A percentile compares a stretch with the other conserved stretches of the same genome.
Conservation (phyloP, 1,284 basidiomycete species). For the Tremellales sp. region DNA sequence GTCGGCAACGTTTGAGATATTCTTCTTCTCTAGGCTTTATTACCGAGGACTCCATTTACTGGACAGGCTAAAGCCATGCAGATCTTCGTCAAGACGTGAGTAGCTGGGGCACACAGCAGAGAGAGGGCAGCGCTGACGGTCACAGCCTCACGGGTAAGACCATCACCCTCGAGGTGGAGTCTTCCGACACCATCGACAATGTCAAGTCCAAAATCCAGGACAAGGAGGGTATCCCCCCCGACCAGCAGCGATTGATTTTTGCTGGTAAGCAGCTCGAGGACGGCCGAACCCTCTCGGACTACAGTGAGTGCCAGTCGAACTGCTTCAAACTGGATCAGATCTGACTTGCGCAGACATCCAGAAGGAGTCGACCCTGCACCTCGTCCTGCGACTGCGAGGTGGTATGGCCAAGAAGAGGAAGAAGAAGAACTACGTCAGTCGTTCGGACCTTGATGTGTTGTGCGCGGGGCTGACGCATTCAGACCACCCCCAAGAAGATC, state of each 20-base stretch:
- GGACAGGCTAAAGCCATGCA: conserved; percentile 58
- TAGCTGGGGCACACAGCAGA: conserved; percentile 13
- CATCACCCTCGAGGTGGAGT: conserved; percentile 88
- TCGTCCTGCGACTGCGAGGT: conserved; percentile 80
- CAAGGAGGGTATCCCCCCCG: conserved; percentile 78
- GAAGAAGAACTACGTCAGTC: conserved; percentile 87
- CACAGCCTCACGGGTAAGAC: conserved; percentile 95
- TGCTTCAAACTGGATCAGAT: background rate
- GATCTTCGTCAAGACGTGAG: conserved; percentile 91
- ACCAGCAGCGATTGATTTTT: conserved; percentile 97
- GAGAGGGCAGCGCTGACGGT: background rate
- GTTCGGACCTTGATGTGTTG: background rate
- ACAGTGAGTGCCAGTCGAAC: conserved; percentile 50
- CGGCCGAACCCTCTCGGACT: conserved; percentile 82
- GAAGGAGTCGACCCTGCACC: conserved; percentile 92
- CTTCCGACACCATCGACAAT: conserved; percentile 92
- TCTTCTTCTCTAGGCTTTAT: conserved; percentile 24
- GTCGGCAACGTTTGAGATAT: no score
- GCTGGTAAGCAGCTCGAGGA: conserved; percentile 98
- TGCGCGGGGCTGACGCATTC: conserved; percentile 45
- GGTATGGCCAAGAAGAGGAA: conserved; percentile 94
- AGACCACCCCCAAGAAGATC: conserved; percentile 98
- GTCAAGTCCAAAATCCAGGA: conserved; percentile 95
- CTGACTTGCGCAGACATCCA: conserved; percentile 63
- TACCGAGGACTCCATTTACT: conserved; percentile 33